Base-by-base conservation (phyloP, 768 basidiomycete genomes). In the Boletus patriciae region DNA sequence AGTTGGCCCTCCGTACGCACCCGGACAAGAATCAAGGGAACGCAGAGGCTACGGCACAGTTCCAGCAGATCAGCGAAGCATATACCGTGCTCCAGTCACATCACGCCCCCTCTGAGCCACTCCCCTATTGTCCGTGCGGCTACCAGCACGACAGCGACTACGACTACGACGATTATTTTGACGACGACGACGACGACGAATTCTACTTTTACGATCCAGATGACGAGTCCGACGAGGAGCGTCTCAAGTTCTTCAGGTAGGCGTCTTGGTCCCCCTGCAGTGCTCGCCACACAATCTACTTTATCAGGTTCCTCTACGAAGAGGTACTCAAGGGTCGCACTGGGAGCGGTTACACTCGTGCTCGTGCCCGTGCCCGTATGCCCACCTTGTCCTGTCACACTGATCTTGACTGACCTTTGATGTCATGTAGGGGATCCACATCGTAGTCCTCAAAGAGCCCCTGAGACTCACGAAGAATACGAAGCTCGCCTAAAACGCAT, bases 11-110 rank as follows among this genome's bases (percentile, higher is more conserved):
- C 23, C 78, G 78, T 19, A 86, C 83, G 0, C 90, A 91, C 72
- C 88, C 90, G 9, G 89, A 90, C 73, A 90, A 90, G 74, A 90
- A 90, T 56, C 83, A 78, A 0, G 79, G 79, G 41, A 82, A 90
- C 61, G 78, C 78, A 40, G 75, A 78, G 61, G 88, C 87, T 45
- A 90, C 88, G 38, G 77, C 76, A 4, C 77, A 85, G 66, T 91
- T 92, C 64, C 88, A 91, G 70, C 73, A 76, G 50, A 68, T 92
- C 44, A 79, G 85, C 56, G 86, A 83, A 55, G 88, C 89, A 6
- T 92, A 89, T 72, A 77, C 80, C 45, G 66, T 80, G 31, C 76
- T 91, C 27, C 69, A 82, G 52, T 81, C 80, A 58, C 79, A 87
- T 62, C 79, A 84, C 56, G 64, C 69, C 11, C 62, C 67, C 50